phyloP scores from a whole-genome alignment of 164 flowering plant genomes.

The Liquidambar formosana region DNA sequence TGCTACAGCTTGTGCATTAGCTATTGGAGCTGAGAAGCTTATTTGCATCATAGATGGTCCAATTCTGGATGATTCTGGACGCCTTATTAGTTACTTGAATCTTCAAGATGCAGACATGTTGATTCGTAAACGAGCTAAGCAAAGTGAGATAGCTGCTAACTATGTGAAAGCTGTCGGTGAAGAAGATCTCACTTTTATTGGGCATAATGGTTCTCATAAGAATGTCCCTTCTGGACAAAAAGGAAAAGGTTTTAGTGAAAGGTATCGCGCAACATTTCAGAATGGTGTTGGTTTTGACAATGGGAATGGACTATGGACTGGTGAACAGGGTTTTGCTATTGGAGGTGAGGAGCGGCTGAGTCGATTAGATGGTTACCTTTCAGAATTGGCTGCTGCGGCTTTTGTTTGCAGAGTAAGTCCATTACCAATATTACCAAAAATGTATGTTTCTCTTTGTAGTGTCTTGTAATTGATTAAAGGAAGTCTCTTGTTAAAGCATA shows the following conservation, averaged over 20 bases:
- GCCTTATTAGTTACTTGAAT: conserved; percentile 72
- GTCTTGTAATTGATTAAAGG: too few species aligned
- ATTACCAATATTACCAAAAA: neutral
- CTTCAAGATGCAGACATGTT: conserved; percentile 91
- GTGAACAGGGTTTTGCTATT: conserved; percentile 94
- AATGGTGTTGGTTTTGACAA: conserved; percentile 96
- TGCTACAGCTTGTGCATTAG: conserved; percentile 96
- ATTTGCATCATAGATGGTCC: conserved; percentile 93
- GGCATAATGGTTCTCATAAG: conserved; percentile 29
- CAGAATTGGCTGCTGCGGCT: conserved; percentile 97
- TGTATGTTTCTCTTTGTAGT: neutral
- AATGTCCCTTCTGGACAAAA: conserved; percentile 24
- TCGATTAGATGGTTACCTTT: conserved; percentile 77
- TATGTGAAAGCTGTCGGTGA: conserved; percentile 86
- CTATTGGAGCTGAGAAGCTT: conserved; percentile 96
- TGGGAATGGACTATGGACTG: conserved; percentile 83
- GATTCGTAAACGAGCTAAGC: conserved; percentile 73
- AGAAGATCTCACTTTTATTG: conserved; percentile 38
- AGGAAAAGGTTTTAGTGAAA: conserved; percentile 34
- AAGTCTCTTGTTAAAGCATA: too few species aligned
- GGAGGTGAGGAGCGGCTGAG: conserved; percentile 89
- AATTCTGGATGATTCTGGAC: conserved; percentile 76
- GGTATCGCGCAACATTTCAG: conserved; percentile 55
- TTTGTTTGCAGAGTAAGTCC: conserved; percentile 90
- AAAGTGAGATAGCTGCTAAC: conserved; percentile 93